These are phyloP conservation scores for Ophiostoma sp. DNA, from an alignment of 2,329 filamentous ascomycete genomes.

Conservation along the genomic window DNA sequence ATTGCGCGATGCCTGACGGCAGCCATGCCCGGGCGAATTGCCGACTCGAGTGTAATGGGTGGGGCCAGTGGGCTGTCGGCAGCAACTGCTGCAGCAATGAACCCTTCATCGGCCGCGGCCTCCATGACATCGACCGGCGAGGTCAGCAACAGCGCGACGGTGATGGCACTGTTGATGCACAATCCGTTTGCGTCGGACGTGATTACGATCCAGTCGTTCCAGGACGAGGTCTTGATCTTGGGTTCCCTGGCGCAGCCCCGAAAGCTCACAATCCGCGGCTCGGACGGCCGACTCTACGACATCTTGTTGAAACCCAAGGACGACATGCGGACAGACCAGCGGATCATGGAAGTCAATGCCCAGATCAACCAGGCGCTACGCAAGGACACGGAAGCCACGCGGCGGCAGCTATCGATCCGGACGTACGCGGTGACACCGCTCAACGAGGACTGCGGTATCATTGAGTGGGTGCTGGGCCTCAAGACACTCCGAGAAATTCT, in stretches of 20 bases:
- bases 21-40: conserved; percentile 60
- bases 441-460: conserved; percentile 95
- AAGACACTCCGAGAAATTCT: conserved; percentile 93
- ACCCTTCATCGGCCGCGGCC: background rate
- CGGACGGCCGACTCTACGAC: conserved; percentile 84
- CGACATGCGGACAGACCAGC: conserved; percentile 94
- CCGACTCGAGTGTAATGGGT: background rate
- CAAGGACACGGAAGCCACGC: conserved; percentile 84
- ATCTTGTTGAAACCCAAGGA: conserved; percentile 97
- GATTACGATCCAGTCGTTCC: conserved; percentile 76
- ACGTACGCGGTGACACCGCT: conserved; percentile 96
- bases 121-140: conserved; percentile 39
- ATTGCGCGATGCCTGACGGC: conserved; percentile 82
- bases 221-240: conserved; percentile 86
- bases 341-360: conserved; percentile 97
- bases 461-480: conserved; percentile 97
- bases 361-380: conserved; percentile 97
- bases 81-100: background rate
- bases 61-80: background rate
- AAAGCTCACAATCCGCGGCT: conserved; percentile 83
- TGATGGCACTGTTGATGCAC: conserved; percentile 62
- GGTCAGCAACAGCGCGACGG: conserved; percentile 16
- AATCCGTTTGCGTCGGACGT: conserved; percentile 85
- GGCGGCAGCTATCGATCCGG: conserved; percentile 88
- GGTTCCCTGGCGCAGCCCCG: conserved; percentile 90